phyloP scores from a whole-genome alignment of 257 asterid species.

The Solanum chiquidenum region DNA sequence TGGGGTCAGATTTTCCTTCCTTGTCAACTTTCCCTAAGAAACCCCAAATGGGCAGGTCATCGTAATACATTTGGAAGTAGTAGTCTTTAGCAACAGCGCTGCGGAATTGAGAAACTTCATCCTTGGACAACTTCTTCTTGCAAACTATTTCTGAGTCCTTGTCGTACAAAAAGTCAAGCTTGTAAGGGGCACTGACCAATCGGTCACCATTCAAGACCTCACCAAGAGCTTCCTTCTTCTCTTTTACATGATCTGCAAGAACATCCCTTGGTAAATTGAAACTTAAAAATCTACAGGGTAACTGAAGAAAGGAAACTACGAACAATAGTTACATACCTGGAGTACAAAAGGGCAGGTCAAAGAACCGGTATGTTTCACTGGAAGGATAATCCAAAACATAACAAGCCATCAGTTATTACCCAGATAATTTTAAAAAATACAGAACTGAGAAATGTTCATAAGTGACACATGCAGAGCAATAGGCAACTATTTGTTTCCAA shows the following conservation, averaged over 20 bases:
- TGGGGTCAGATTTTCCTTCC: conserved; percentile 12
- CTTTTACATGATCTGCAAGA: conserved; percentile 1
- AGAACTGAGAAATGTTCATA: neutral
- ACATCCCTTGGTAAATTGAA: neutral
- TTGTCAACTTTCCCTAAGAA: conserved; percentile 14
- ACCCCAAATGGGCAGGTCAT: conserved; percentile 15
- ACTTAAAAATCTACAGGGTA: neutral
- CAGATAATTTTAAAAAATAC: neutral
- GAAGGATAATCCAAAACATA: neutral
- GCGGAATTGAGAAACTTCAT: conserved; percentile 9
- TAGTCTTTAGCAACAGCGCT: conserved; percentile 11
- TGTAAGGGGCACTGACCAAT: conserved; percentile 13
- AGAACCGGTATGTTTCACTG: conserved; percentile 66
- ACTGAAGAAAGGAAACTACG: neutral
- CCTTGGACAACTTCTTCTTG: conserved; percentile 4
- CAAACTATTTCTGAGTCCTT: conserved; percentile 10
- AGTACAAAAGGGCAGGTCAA: conserved; percentile 64
- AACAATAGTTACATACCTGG: conserved; percentile 32
- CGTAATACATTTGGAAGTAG: conserved; percentile 11
- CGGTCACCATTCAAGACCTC: conserved; percentile 12
- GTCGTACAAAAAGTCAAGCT: conserved; percentile 8
- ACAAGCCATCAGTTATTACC: neutral
- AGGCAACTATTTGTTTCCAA: neutral
- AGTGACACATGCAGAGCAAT: neutral
- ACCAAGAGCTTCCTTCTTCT: conserved; percentile 12